Conservation (phyloP, 441 rosid genomes). For the Iberis amara region DNA sequence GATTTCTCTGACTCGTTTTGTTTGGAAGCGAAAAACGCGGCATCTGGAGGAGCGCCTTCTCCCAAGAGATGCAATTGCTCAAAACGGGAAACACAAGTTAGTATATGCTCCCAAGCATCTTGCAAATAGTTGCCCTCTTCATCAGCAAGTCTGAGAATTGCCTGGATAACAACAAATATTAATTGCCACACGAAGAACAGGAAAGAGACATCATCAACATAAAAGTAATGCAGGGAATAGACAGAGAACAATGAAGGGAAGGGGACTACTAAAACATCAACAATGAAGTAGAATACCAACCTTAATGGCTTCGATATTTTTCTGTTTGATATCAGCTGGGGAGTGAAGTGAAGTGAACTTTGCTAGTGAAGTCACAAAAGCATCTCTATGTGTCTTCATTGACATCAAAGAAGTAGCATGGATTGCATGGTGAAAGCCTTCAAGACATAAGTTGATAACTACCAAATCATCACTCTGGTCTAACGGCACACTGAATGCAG, state of each 20-base stretch:
- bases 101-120: slow-evolving; percentile 99
- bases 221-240: slow-evolving; percentile 6
- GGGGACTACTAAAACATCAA: not conserved
- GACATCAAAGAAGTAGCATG: slow-evolving; percentile 97
- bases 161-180: slow-evolving; percentile 42
- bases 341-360: slow-evolving; percentile 97
- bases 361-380: slow-evolving; percentile 96
- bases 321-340: slow-evolving; percentile 95
- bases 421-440: slow-evolving; percentile 89
- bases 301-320: slow-evolving; percentile 88
- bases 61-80: slow-evolving; percentile 99
- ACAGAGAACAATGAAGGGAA: not conserved
- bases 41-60: slow-evolving; percentile 99
- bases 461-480: slow-evolving; percentile 96
- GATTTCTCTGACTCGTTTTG: slow-evolving; percentile 79
- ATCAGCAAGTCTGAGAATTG: slow-evolving; percentile 86
- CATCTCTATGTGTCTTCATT: slow-evolving; percentile 99
- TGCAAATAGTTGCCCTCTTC: slow-evolving; percentile 98
- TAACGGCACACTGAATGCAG: slow-evolving; percentile 97
- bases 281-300: slow-evolving; percentile 36
- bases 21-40: slow-evolving; percentile 81
- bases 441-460: slow-evolving; percentile 71
- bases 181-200: slow-evolving; percentile 14
- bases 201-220: slow-evolving; percentile 3
- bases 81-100: slow-evolving; percentile 97